phyloP scores from a whole-genome alignment of 108 stramenopile genomes.

The Chaetoceros muelleri region DNA sequence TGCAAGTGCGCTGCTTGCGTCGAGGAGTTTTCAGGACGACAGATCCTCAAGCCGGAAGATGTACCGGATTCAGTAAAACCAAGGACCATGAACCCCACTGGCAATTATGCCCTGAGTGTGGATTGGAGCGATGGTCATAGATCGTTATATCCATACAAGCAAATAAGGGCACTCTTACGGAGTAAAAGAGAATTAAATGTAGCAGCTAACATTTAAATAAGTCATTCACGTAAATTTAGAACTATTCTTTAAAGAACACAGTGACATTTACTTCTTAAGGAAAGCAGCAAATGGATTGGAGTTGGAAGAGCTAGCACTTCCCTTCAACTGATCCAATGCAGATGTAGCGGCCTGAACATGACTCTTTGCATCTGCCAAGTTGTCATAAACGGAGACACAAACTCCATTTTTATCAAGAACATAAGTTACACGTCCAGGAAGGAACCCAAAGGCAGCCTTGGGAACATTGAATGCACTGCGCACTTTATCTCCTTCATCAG shows the following conservation, averaged over 20 bases:
- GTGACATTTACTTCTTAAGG: neutral
- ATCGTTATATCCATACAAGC: constrained; percentile 76
- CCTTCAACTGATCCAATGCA: constrained; percentile 39
- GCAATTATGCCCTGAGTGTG: constrained; percentile 83
- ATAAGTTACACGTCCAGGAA: constrained; percentile 74
- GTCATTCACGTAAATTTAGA: neutral
- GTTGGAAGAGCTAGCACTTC: neutral
- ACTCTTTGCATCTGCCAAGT: constrained; percentile 57
- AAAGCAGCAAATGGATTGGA: neutral
- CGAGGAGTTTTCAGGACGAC: constrained; percentile 85
- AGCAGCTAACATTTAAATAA: neutral
- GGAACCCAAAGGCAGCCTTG: constrained; percentile 55
- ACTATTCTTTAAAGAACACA: no score
- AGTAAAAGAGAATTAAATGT: constrained; percentile 2
- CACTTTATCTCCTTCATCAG: constrained; percentile 58
- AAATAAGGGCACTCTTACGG: constrained; percentile 29
- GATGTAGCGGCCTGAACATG: constrained; percentile 60
- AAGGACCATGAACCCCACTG: constrained; percentile 47
- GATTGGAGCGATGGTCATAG: constrained; percentile 88
- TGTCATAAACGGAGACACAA: constrained; percentile 52
- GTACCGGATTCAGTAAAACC: constrained; percentile 56
- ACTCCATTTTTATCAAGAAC: constrained; percentile 61
- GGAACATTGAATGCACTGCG: constrained; percentile 59
- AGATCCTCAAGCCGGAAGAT: constrained; percentile 48
- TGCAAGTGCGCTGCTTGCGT: constrained; percentile 87